Evolutionary conservation across 2,329 filamentous ascomycete species (phyloP).

Genomic region (Fusarium sp.): DNA sequence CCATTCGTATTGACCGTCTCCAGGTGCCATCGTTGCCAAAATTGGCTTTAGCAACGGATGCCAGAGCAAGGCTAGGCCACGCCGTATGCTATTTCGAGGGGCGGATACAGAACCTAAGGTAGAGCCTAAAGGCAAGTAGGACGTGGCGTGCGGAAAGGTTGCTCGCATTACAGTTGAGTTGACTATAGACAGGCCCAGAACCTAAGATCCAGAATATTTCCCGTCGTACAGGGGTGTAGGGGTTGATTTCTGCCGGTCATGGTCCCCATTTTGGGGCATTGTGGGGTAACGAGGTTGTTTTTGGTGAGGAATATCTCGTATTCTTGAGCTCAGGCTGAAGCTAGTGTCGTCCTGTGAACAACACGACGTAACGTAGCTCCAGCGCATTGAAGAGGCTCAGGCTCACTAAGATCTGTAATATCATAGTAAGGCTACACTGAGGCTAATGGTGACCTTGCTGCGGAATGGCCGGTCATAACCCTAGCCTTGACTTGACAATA

Average conservation of each 20-base stretch:
- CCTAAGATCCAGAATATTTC: conserved; percentile 28
- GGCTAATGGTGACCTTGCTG: neutral
- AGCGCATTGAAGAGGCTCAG: neutral
- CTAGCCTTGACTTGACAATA: neutral
- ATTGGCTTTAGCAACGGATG: neutral
- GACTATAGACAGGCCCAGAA: conserved; percentile 13
- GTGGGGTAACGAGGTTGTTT: conserved; percentile 32
- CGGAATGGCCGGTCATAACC: conserved; percentile 3
- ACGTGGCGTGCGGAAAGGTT: neutral
- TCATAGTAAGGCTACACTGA: neutral
- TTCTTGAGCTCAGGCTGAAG: conserved; percentile 17
- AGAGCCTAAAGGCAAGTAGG: neutral
- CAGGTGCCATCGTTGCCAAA: neutral
- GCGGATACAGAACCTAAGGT: conserved; percentile 4
- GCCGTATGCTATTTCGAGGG: conserved; percentile 32
- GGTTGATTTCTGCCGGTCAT: conserved; percentile 13
- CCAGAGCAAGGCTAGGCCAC: conserved; percentile 14
- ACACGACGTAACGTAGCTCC: conserved; percentile 26
- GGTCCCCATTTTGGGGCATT: conserved; percentile 15
- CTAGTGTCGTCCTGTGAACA: conserved; percentile 15
- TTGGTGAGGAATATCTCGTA: conserved; percentile 31
- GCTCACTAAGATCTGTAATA: neutral
- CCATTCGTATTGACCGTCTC: neutral
- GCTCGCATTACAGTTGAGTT: neutral
- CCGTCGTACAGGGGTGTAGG: conserved; percentile 10